Evolutionary conservation across 345 rosid genomes (phyloP).

Genomic region (Balakata baccata): DNA sequence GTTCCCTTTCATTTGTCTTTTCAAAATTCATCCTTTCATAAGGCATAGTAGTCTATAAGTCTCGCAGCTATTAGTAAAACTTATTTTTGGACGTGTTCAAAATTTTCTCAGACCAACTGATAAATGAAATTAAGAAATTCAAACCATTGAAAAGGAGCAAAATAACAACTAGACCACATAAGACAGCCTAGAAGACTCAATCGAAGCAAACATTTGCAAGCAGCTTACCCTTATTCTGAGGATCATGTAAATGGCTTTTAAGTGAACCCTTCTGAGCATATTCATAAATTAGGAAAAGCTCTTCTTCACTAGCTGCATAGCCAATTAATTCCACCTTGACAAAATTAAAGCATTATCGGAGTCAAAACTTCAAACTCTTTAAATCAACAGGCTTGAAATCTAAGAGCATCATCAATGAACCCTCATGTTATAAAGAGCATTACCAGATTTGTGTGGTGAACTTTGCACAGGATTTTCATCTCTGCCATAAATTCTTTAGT

Average conservation of each 20-base stretch:
- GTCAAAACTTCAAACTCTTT: conserved; percentile 31
- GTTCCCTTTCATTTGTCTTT: background rate
- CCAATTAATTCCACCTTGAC: conserved; percentile 94
- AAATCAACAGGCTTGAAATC: conserved; percentile 7
- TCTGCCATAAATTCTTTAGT: conserved; percentile 93
- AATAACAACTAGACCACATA: background rate
- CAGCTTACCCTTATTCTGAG: conserved; percentile 71
- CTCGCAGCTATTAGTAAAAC: background rate
- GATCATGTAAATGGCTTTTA: conserved; percentile 80
- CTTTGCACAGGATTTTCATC: conserved; percentile 90
- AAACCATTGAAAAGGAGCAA: background rate
- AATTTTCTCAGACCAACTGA: background rate
- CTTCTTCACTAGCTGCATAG: conserved; percentile 69
- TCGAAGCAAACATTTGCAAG: background rate
- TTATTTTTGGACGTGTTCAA: background rate
- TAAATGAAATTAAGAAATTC: no score
- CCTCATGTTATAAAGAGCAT: conserved; percentile 14
- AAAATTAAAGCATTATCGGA: conserved; percentile 36
- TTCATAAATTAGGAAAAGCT: conserved; percentile 86
- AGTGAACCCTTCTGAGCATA: conserved; percentile 90
- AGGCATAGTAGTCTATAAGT: background rate
- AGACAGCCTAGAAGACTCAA: background rate
- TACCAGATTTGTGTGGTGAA: conserved; percentile 98
- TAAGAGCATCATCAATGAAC: conserved; percentile 1
- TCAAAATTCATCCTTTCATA: background rate